Evolutionary conservation across 768 basidiomycete species (phyloP).

Genomic region (Fomitopsis serialis): DNA sequence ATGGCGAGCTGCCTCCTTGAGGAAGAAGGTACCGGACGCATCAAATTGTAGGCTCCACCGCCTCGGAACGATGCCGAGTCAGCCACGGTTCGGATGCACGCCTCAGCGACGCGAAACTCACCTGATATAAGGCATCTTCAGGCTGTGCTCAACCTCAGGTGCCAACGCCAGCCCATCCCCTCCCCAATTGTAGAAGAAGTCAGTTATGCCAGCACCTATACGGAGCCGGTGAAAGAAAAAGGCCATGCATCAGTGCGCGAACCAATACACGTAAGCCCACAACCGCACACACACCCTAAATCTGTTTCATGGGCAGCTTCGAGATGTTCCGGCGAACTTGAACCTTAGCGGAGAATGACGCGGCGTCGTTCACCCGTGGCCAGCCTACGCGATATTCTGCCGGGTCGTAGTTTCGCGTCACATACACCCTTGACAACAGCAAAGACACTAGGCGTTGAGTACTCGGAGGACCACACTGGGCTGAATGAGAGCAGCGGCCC

Average conservation of each 20-base stretch:
- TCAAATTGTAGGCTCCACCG: conserved; percentile 38
- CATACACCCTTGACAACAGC: too few relatives aligned
- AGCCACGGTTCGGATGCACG: conserved; percentile 6
- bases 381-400: conserved; percentile 38
- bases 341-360: conserved; percentile 33
- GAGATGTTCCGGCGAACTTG: conserved; percentile 36
- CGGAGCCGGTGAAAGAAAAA: too few relatives aligned
- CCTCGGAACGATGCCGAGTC: conserved; percentile 1
- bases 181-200: conserved; percentile 39
- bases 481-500: too few relatives aligned
- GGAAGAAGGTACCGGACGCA: conserved; percentile 35
- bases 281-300: not conserved
- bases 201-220: conserved; percentile 33
- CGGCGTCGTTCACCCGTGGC: conserved; percentile 43
- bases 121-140: conserved; percentile 25
- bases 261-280: not conserved
- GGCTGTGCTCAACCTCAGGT: conserved; percentile 24
- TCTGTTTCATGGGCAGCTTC: conserved; percentile 29
- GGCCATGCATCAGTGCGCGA: conserved; percentile 1
- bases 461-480: too few relatives aligned
- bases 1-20: conserved; percentile 30
- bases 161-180: conserved; percentile 37
- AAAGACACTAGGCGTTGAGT: too few relatives aligned
- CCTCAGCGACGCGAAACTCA: conserved; percentile 23
- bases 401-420: not conserved